Evolutionary conservation across 306 rosid species (phyloP), one percentile per base, ranked within the genome.

Genomic region (Acacia confusa): DNA sequence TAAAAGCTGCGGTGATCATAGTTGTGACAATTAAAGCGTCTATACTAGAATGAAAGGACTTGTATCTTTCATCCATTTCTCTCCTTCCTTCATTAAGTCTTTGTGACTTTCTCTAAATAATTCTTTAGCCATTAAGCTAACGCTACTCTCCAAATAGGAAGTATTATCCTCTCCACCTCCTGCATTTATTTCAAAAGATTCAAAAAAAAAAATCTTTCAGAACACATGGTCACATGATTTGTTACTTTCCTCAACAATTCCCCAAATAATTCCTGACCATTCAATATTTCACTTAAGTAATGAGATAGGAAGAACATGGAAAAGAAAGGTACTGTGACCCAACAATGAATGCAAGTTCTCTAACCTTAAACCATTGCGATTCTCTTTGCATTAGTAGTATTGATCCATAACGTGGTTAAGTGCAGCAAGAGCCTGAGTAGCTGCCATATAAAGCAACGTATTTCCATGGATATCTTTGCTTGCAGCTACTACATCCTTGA

Each of bases 301-400:
- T 50, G 22, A 50, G 57, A 50, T 17, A 17, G 9, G 9, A 50
- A 50, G 57, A 50, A 50, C 22, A 16, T 16, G 9, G 22, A 20
- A 50, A 50, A 17, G 60, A 53, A 2, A 19, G 24, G 20, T 53
- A 53, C 0, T 0, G 2, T 25, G 34, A 24, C 34, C 24, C 14
- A 57, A 57, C 3, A 24, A 22, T 58, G 65, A 24, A 24, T 58
- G 32, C 7, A 9, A 24, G 14, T 58, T 58, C 7, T 30, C 70
- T 57, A 8, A 58, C 61, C 77, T 70, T 79, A 22, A 70, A 79
- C 82, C 77, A 58, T 20, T 79, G 82, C 16, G 70, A 20, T 69
- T 78, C 82, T 24, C 58, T 69, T 69, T 78, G 76, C 76, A 78
- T 83, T 52, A 78, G 83, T 22, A 79, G 15, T 13, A 78, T 78